A percentile compares a stretch with the other conserved stretches of the same genome.
Conservation (phyloP, 2,329 filamentous ascomycete genomes). For the Elsinoe ampelina region DNA sequence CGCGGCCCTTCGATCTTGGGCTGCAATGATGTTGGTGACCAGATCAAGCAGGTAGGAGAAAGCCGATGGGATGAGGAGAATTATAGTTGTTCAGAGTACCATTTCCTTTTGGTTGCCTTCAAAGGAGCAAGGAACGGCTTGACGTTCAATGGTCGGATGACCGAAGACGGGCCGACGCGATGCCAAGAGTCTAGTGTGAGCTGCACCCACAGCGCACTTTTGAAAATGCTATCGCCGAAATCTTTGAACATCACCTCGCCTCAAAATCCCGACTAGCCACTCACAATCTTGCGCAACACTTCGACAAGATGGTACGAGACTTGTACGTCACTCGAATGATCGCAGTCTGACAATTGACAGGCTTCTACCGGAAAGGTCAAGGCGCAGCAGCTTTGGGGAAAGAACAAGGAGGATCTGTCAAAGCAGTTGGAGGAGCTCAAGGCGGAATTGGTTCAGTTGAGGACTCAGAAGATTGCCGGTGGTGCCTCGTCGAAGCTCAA, state of each 20-base stretch:
- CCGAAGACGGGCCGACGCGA: constrained; percentile 10
- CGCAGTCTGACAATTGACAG: constrained; percentile 18
- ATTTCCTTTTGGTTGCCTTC: background rate
- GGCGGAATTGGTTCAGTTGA: constrained; percentile 89
- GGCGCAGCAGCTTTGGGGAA: constrained; percentile 93
- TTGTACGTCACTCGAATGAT: constrained; percentile 15
- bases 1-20: background rate
- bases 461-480: constrained; percentile 94
- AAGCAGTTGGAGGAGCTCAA: constrained; percentile 94
- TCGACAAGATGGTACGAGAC: constrained; percentile 17
- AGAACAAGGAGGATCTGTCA: constrained; percentile 97
- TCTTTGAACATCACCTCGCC: constrained; percentile 12
- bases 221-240: constrained; percentile 11
- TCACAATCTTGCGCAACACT: constrained; percentile 10
- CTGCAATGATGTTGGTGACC: background rate
- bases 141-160: background rate
- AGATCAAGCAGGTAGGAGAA: background rate
- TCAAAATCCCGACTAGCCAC: constrained; percentile 5
- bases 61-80: background rate
- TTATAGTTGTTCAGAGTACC: background rate
- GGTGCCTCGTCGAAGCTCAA: constrained; percentile 92
- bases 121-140: background rate
- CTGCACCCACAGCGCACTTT: constrained; percentile 13
- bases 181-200: constrained; percentile 11
- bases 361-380: constrained; percentile 67